Evolutionary conservation across 345 rosid species (phyloP), one percentile per base, ranked within the genome.

Genomic region (Brassica carinata): DNA sequence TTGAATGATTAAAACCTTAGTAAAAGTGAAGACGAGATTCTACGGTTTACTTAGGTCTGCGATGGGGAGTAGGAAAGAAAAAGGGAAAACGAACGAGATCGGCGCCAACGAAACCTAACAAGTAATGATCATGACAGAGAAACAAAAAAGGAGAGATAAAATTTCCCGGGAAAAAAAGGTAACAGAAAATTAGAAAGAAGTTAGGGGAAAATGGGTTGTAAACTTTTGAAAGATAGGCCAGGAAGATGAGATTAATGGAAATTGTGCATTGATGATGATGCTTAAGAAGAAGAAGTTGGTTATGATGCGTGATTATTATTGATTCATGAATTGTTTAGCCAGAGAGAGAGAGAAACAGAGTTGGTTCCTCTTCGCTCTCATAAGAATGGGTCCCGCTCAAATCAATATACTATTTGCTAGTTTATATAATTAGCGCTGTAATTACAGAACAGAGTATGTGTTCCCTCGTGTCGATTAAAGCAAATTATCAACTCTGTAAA

Each of bases 21-120:
- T 26, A n/a, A 59, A 79, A 38, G 67, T 14, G 19, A 76, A 72
- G 33, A 11, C 19, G 48, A 81, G 43, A 71, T 81, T 72, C 81
- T 81, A 81, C 74, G 81, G 84, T 72, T 81, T 72, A 72, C 77
- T 48, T 2, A 68, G 81, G 74, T 71, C 43, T 81, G n/a, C 38
- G 43, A 10, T 31, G 74, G 45, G 64, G 43, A 62, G 70, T 48
- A 7, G 8, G 57, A 53, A 15, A 53, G n/a, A 7, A 11, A 59
- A 53, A 45, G 38, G 18, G 9, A 27, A 19, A 71, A 33, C 53
- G 55, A 71, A 73, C 1, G 38, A 77, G 84, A 72, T 77, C 81
- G 74, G 64, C 29, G 71, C 71, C 70, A 72, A 72, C 2, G 71
- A 77, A 61, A 81, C 81, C 81, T 81, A 62, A 38, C 76, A 75